phyloP scores from a whole-genome alignment of 768 basidiomycete genomes.

The Albatrellus ellisii region DNA sequence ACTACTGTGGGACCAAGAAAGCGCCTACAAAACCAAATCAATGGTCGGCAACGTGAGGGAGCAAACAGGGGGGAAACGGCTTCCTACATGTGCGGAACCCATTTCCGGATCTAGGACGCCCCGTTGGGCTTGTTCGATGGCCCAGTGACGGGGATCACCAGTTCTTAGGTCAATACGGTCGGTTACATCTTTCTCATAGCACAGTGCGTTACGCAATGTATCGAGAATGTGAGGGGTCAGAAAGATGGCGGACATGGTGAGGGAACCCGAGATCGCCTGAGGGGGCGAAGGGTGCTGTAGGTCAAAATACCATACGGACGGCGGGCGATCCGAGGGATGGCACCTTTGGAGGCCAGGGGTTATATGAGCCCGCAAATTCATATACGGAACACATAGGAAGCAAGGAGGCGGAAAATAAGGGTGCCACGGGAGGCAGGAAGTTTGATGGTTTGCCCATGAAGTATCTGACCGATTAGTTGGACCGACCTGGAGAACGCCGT shows the following conservation, averaged over 20 bases:
- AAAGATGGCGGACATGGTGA: neutral
- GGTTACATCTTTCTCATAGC: too few relatives aligned
- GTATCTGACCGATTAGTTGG: conserved; percentile 9
- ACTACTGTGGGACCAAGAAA: conserved; percentile 2
- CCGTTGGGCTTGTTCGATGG: neutral
- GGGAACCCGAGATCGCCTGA: neutral
- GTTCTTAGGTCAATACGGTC: too few relatives aligned
- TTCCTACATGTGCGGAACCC: neutral
- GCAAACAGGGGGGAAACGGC: neutral
- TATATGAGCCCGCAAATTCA: conserved; percentile 5
- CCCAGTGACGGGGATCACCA: neutral
- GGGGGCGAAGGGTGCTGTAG: neutral
- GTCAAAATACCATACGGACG: neutral
- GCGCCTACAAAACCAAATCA: conserved; percentile 11
- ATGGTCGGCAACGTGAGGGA: neutral
- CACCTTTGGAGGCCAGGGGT: conserved; percentile 4
- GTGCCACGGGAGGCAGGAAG: conserved; percentile 8
- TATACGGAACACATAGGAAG: conserved; percentile 9
- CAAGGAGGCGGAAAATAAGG: conserved; percentile 2
- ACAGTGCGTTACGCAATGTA: neutral
- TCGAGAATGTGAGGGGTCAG: neutral
- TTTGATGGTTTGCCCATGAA: conserved; percentile 5
- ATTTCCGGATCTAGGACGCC: neutral
- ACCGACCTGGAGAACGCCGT: conserved; percentile 8
- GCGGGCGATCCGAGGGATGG: conserved; percentile 1